Evolutionary conservation across 345 rosid genomes (phyloP), one percentile per base, ranked within the genome.

Genomic region (Gossypium longicalyx): DNA sequence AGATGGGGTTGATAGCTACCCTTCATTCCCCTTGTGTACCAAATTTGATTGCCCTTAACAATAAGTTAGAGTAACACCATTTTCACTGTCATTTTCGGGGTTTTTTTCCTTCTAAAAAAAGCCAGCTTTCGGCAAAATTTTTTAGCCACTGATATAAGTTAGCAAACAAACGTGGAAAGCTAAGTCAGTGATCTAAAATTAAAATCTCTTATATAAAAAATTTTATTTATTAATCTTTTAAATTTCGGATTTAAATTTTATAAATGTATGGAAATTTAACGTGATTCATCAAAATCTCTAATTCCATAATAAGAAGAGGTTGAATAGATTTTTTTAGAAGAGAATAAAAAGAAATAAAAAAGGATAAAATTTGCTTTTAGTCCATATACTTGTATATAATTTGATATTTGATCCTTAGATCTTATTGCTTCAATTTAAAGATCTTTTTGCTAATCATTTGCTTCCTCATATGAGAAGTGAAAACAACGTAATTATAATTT

Each of bases 131-230:
- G 4, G 12, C 27, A 8, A 25, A 43, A 10, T 0, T 43, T n/a
- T 47, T 47, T 48, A 67, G 56, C 71, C 19, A 22, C 34, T 47
- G 2, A 13, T 45, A 47, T 13, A 45, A 20, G 13, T 23, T n/a
- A 22, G 38, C 54, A 47, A 45, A 22, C 51, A 67, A 45, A 25
- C 38, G 6, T 7, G 49, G 54, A 47, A 67, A 47, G 20, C 56
- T 67, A 1, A 47, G 71, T 67, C 56, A 23, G 41, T 67, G 71
- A 22, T 12, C 71, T 54, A 22, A 67, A 47, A 67, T 67, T 17
- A 5, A 34, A 34, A 34, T 34, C 7, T 34, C 7, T 34, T 34
- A 5, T 34, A 34, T 34, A 34, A 34, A 29, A 29, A 29, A 4
- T 0, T 0, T 29, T 29, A 4, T 4, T 34, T 34, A 34, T 34